Evolutionary conservation across 2,329 filamentous ascomycete genomes (phyloP).

Genomic region (Didymella sp.): DNA sequence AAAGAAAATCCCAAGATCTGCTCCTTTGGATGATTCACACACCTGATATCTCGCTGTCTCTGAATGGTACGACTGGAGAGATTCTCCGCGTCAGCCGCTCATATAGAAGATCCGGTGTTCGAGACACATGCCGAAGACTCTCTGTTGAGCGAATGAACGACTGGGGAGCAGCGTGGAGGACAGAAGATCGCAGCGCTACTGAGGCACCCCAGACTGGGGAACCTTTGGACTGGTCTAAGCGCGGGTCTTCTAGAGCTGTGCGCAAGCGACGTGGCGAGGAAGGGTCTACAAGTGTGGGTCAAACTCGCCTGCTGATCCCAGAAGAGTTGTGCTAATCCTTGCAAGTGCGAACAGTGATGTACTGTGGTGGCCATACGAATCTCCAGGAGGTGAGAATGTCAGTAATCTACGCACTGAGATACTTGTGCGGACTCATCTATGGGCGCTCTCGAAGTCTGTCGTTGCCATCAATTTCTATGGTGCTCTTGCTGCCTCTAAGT

Average conservation of each 20-base stretch:
- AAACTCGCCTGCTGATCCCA: not conserved
- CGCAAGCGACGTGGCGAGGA: not conserved
- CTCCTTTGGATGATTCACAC: too few relatives aligned
- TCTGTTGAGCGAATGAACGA: not conserved
- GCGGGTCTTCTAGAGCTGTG: not conserved
- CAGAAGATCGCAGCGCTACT: not conserved
- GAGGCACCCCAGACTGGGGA: not conserved
- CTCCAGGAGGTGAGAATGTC: not conserved
- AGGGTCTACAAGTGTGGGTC: not conserved
- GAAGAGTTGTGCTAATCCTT: too few relatives aligned
- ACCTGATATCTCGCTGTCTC: not conserved
- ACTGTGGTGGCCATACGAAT: not conserved
- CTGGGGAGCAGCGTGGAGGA: not conserved
- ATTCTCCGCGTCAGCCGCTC: not conserved
- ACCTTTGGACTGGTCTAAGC: not conserved
- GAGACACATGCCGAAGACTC: not conserved
- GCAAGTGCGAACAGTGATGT: not conserved
- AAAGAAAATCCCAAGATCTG: not conserved
- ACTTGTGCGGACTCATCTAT: too few relatives aligned
- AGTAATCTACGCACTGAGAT: not conserved
- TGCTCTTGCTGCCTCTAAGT: too few relatives aligned
- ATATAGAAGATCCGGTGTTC: not conserved
- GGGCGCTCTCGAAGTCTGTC: too few relatives aligned
- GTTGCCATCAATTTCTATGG: too few relatives aligned
- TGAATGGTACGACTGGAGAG: not conserved